These are phyloP conservation scores for Hypoxylon sp. DNA, from an alignment of 2,329 filamentous ascomycete genomes.

Conservation along the genomic window DNA sequence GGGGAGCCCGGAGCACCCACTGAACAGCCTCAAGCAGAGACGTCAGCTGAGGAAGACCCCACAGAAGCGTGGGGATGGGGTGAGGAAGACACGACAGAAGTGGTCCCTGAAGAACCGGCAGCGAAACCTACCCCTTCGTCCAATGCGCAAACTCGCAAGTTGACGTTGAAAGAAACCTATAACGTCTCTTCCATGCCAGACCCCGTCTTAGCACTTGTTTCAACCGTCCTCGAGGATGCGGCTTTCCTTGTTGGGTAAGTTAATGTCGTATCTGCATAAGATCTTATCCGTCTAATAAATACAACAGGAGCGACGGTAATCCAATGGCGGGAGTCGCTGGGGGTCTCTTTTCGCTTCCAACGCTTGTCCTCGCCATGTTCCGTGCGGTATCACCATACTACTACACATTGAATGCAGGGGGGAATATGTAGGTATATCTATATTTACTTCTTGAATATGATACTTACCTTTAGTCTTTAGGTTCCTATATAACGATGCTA, in stretches of 20 bases:
- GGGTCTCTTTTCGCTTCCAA: slow-evolving; percentile 80
- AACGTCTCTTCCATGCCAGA: slow-evolving; percentile 90
- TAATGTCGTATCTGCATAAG: not conserved
- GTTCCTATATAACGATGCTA: slow-evolving; percentile 77
- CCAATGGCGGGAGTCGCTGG: slow-evolving; percentile 77
- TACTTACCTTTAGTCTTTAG: slow-evolving; percentile 57
- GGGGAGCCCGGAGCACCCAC: slow-evolving; percentile 50
- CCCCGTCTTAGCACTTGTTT: slow-evolving; percentile 78
- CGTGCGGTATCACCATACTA: slow-evolving; percentile 81
- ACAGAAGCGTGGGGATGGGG: slow-evolving; percentile 89
- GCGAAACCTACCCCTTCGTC: slow-evolving; percentile 35
- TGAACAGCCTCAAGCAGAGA: slow-evolving; percentile 27
- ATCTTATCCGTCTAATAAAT: slow-evolving; percentile 26
- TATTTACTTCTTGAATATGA: not conserved
- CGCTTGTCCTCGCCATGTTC: slow-evolving; percentile 82
- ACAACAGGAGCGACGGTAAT: slow-evolving; percentile 60
- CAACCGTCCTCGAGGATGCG: slow-evolving; percentile 71
- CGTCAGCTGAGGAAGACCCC: slow-evolving; percentile 56
- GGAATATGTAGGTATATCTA: slow-evolving; percentile 70
- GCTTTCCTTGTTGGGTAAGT: slow-evolving; percentile 68
- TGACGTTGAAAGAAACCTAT: slow-evolving; percentile 88
- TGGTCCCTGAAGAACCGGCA: slow-evolving; percentile 49
- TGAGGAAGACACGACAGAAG: slow-evolving; percentile 70
- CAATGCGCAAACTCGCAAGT: slow-evolving; percentile 66
- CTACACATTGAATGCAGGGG: slow-evolving; percentile 73